A percentile compares a stretch with the other conserved stretches of the same genome.
Evolutionary conservation across 1,139 yeast genomes (phyloP).

Genomic region (Petasospora rhodanensis): DNA sequence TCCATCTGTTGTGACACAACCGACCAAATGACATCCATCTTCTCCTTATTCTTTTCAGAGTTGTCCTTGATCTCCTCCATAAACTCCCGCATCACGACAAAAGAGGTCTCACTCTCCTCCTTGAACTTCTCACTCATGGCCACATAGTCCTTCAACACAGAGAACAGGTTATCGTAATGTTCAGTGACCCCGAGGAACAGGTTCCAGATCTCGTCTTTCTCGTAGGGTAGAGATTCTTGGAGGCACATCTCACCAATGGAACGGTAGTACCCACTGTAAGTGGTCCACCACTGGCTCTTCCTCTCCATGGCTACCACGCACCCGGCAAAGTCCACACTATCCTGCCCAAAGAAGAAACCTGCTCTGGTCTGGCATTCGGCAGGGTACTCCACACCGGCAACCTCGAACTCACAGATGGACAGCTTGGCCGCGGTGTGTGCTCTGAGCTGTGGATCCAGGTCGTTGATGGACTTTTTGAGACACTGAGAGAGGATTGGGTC

Average conservation of each 20-base stretch:
- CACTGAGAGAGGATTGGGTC: conserved; percentile 28
- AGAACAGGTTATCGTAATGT: conserved; percentile 25
- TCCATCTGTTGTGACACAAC: conserved; percentile 11
- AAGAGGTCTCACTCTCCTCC: conserved; percentile 14
- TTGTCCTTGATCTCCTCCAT: conserved; percentile 12
- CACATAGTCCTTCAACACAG: conserved; percentile 19
- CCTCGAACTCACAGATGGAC: conserved; percentile 52
- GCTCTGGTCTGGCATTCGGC: conserved; percentile 25
- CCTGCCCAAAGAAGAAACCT: conserved; percentile 8
- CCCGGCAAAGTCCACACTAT: conserved; percentile 9
- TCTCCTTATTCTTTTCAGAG: conserved; percentile 7
- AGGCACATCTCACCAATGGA: conserved; percentile 44
- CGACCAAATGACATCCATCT: conserved; percentile 16
- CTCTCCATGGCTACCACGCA: conserved; percentile 41
- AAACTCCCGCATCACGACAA: conserved; percentile 11
- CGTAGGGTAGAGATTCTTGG: conserved; percentile 47
- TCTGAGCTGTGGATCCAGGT: conserved; percentile 25
- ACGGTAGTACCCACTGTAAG: conserved; percentile 54
- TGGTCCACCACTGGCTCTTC: conserved; percentile 56
- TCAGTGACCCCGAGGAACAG: conserved; percentile 45
- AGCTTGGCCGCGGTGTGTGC: conserved; percentile 43
- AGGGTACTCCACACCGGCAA: conserved; percentile 38
- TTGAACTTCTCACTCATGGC: conserved; percentile 18
- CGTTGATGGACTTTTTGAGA: conserved; percentile 26
- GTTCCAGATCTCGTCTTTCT: conserved; percentile 45